Evolutionary conservation across 2,329 filamentous ascomycete species (phyloP).

Genomic region (Aspergillus quadricinctus): DNA sequence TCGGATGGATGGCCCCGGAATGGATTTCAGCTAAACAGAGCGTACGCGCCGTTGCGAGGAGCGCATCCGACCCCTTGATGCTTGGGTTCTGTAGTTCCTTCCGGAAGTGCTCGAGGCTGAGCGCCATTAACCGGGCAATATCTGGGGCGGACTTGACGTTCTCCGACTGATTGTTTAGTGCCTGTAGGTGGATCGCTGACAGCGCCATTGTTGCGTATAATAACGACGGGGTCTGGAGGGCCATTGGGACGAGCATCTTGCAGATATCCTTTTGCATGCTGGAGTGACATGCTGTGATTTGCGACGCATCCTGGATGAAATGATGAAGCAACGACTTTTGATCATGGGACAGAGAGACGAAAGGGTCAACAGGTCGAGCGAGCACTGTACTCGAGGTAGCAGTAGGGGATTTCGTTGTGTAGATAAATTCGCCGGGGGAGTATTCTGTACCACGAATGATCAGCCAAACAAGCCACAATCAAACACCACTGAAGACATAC

Average conservation of each 20-base stretch:
- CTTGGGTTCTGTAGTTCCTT: slow-evolving; percentile 35
- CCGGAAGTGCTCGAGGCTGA: slow-evolving; percentile 40
- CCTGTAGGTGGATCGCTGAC: slow-evolving; percentile 40
- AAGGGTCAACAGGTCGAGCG: slow-evolving; percentile 31
- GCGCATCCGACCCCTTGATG: slow-evolving; percentile 28
- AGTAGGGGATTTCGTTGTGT: slow-evolving; percentile 28
- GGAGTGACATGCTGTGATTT: slow-evolving; percentile 38
- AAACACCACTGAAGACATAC: slow-evolving; percentile 13
- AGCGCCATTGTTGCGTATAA: slow-evolving; percentile 42
- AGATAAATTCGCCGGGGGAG: slow-evolving; percentile 38
- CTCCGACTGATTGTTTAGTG: slow-evolving; percentile 32
- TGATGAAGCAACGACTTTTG: slow-evolving; percentile 39
- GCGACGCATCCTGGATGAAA: slow-evolving; percentile 39
- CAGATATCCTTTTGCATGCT: slow-evolving; percentile 41
- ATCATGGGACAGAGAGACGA: slow-evolving; percentile 31
- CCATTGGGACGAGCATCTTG: slow-evolving; percentile 42
- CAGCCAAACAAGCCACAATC: not conserved
- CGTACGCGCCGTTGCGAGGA: slow-evolving; percentile 41
- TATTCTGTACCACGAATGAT: slow-evolving; percentile 25
- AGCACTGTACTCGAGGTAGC: slow-evolving; percentile 20
- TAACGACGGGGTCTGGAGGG: slow-evolving; percentile 39
- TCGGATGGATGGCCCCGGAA: slow-evolving; percentile 36
- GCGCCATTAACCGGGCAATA: slow-evolving; percentile 36
- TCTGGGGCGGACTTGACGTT: slow-evolving; percentile 35
- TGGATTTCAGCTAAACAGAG: slow-evolving; percentile 42